phyloP scores from a whole-genome alignment of 2,329 filamentous ascomycete species.

The Didymella pomorum region DNA sequence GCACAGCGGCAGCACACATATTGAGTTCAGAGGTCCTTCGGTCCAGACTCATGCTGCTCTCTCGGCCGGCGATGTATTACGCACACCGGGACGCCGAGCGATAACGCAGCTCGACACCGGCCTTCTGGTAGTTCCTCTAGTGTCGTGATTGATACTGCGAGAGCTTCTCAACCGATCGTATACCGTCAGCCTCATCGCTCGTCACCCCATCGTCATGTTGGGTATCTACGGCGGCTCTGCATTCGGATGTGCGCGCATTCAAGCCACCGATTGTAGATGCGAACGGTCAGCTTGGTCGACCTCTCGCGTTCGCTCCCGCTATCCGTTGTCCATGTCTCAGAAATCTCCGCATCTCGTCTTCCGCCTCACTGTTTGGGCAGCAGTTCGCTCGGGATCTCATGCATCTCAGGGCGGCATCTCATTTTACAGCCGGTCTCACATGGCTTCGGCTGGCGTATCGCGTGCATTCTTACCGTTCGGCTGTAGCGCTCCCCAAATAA shows the following conservation, averaged over 20 bases:
- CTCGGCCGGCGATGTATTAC: neutral
- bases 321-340: constrained; percentile 13
- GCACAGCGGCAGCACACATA: neutral
- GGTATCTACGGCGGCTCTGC: constrained; percentile 3
- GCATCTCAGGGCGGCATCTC: constrained; percentile 1
- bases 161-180: constrained; percentile 31
- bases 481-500: constrained; percentile 30
- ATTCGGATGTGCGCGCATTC: constrained; percentile 13
- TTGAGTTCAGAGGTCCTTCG: neutral
- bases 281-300: constrained; percentile 36
- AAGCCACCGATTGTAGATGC: constrained; percentile 40
- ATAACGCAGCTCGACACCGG: neutral
- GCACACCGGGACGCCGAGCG: neutral
- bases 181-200: constrained; percentile 7
- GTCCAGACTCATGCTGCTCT: neutral
- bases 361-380: constrained; percentile 54
- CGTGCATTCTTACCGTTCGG: constrained; percentile 26
- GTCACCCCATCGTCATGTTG: constrained; percentile 6
- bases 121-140: constrained; percentile 9
- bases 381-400: constrained; percentile 30
- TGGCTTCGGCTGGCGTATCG: neutral
- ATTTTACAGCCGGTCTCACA: neutral
- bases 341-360: constrained; percentile 15
- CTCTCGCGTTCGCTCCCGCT: constrained; percentile 22
- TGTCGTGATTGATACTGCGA: constrained; percentile 12